Base-by-base conservation (phyloP, 495 filamentous ascomycete species). In the Rusavskia elegans region DNA sequence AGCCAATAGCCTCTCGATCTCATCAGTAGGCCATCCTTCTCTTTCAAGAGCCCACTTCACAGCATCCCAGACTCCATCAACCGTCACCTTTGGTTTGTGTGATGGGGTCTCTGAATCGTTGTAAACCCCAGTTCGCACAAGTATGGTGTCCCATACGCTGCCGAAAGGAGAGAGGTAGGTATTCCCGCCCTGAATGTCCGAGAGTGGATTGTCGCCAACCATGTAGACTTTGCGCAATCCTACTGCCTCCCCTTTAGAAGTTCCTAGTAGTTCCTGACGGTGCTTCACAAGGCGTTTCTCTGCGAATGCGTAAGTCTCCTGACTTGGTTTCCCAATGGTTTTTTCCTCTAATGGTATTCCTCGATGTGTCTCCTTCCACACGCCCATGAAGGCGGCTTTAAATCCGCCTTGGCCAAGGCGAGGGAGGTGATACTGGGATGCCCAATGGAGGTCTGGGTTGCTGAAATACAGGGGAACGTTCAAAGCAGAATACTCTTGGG, bases 171-270 rank as follows among this genome's bases (percentile, higher is more conserved):
- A 87, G 13, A 61, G 59, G 63, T 83, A 92, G 30, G 71, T 71
- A 59, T 95, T 97, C 23, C 85, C 90, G n/a, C 93, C 92, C 13
- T 73, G 68, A 53, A 99, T 93, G 65, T 99, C 92, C 29, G 80
- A 85, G 61, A 86, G 86, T 0, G 92, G 90, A 57, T 97, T 99
- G 59, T 99, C 92, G 0, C 92, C 92, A n/a, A 99, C 75, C 90
- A 97, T 96, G 60, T 93, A 97, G 5, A 99, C 85, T 14, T 71
- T 75, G 59, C 68, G 65, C 53, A 95, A 61, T 16, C 67, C 68
- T 8, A 60, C 61, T 27, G 49, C 54, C 19, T 57, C 54, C 36
- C 63, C 55, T 16, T 59, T 61, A 16, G 42, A 39, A 4, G 58
- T 39, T 35, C 48, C 23, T 53, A 72, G 64, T 3, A 75, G 55